Evolutionary conservation across 768 basidiomycete genomes (phyloP).

Genomic region (Mycena metata): DNA sequence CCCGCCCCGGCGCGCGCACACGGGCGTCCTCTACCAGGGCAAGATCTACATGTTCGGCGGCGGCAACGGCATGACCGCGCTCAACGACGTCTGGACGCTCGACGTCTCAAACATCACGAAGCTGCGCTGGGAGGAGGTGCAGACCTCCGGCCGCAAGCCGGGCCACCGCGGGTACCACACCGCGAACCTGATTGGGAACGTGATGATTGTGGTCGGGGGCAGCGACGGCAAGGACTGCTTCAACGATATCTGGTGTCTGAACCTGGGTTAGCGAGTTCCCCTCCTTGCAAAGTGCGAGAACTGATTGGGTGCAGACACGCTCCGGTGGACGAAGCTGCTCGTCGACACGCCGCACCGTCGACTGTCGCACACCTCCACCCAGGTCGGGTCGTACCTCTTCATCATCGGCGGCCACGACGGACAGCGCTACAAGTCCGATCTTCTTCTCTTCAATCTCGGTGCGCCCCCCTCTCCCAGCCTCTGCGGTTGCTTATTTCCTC

Average conservation of each 20-base stretch:
- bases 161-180: conserved; percentile 89
- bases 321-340: conserved; percentile 62
- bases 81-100: conserved; percentile 93
- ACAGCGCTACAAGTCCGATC: conserved; percentile 75
- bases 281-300: background rate
- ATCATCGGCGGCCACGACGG: conserved; percentile 92
- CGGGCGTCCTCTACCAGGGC: conserved; percentile 78
- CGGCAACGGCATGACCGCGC: conserved; percentile 90
- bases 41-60: conserved; percentile 93
- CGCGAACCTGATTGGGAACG: conserved; percentile 85
- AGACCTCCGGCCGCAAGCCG: conserved; percentile 70
- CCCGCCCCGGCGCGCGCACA: conserved; percentile 88
- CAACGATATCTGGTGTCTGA: conserved; percentile 88
- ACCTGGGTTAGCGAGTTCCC: conserved; percentile 69
- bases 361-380: conserved; percentile 88
- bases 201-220: conserved; percentile 92
- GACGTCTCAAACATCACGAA: conserved; percentile 64
- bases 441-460: conserved; percentile 92
- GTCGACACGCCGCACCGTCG: conserved; percentile 58
- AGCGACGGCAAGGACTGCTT: conserved; percentile 93
- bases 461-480: conserved; percentile 17
- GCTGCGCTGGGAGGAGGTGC: conserved; percentile 72
- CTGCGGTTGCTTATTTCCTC: conserved; percentile 1
- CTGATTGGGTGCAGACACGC: conserved; percentile 51
- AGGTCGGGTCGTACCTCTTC: conserved; percentile 93